A percentile compares a stretch with the other conserved stretches of the same genome.
Conservation (phyloP, 805 yeast species). For the Komagataella pastoris region DNA sequence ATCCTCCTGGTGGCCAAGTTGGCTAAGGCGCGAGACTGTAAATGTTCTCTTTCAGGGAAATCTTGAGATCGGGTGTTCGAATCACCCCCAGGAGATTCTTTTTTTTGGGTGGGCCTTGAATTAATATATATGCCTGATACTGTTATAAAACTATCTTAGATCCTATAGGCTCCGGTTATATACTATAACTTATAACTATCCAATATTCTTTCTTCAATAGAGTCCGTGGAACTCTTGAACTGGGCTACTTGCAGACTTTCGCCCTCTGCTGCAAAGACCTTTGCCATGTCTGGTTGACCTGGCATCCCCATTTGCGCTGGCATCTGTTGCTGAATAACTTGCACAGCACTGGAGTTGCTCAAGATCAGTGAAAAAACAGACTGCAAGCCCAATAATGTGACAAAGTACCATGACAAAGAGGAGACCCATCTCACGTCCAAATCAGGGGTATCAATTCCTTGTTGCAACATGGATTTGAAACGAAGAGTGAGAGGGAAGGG, state of each 20-base stretch:
- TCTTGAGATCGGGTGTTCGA: constrained; percentile 11
- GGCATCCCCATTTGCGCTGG: constrained; percentile 24
- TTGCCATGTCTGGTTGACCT: constrained; percentile 49
- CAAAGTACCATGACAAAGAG: constrained; percentile 91
- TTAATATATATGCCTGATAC: too few relatives aligned
- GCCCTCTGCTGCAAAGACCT: constrained; percentile 54
- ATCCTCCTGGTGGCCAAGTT: constrained; percentile 20
- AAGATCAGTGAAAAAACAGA: constrained; percentile 66
- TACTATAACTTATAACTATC: neutral
- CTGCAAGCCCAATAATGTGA: constrained; percentile 70
- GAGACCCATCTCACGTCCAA: constrained; percentile 88
- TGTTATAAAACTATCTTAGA: neutral
- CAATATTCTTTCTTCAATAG: constrained; percentile 45
- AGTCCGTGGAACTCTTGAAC: constrained; percentile 42
- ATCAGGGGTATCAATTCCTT: constrained; percentile 73
- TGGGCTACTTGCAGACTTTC: constrained; percentile 51
- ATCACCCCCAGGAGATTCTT: constrained; percentile 7
- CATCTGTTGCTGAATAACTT: constrained; percentile 15
- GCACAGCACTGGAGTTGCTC: constrained; percentile 29
- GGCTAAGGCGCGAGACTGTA: constrained; percentile 23
- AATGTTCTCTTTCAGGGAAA: constrained; percentile 11
- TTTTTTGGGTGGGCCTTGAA: constrained; percentile 2
- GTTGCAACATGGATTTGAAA: constrained; percentile 87
- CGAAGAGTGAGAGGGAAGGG: constrained; percentile 88
- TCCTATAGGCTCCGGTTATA: neutral